Percentiles rank a stretch among this genome's conserved stretches.
Conservation (phyloP, 1,284 basidiomycete genomes). For the Rhodotorula glutinis region DNA sequence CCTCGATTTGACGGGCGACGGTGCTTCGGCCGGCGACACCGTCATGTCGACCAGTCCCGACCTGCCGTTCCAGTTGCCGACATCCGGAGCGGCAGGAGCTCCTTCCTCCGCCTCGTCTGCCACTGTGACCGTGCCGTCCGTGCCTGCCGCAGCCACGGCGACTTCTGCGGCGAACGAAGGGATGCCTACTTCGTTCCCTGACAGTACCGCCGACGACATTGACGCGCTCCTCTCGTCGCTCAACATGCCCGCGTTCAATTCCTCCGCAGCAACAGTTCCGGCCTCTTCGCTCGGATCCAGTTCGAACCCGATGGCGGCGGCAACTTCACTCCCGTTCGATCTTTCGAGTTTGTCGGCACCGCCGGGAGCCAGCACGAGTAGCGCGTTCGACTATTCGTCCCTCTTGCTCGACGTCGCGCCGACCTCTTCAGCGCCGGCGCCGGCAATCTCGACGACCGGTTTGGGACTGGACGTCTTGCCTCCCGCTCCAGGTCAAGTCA, state of each 20-base stretch:
- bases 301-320: not conserved
- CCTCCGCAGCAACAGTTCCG: not conserved
- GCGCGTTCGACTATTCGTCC: not conserved
- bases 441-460: not conserved
- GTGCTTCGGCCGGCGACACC: too few species aligned
- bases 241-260: constrained; percentile 17
- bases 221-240: constrained; percentile 22
- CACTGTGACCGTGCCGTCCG: too few species aligned
- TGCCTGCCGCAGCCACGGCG: not conserved
- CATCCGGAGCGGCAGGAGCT: not conserved
- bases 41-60: not conserved
- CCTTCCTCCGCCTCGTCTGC: not conserved
- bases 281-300: not conserved
- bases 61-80: constrained; percentile 8
- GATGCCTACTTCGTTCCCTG: not conserved
- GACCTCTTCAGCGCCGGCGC: not conserved
- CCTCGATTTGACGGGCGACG: constrained; percentile 4
- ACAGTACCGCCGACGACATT: constrained; percentile 11
- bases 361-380: too few species aligned
- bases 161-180: not conserved
- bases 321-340: not conserved
- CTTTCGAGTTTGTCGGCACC: too few species aligned
- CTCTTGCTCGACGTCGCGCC: not conserved
- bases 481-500: not conserved
- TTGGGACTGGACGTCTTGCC: not conserved